Base-by-base conservation (phyloP, 1,284 basidiomycete genomes). In the Grifola frondosa region DNA sequence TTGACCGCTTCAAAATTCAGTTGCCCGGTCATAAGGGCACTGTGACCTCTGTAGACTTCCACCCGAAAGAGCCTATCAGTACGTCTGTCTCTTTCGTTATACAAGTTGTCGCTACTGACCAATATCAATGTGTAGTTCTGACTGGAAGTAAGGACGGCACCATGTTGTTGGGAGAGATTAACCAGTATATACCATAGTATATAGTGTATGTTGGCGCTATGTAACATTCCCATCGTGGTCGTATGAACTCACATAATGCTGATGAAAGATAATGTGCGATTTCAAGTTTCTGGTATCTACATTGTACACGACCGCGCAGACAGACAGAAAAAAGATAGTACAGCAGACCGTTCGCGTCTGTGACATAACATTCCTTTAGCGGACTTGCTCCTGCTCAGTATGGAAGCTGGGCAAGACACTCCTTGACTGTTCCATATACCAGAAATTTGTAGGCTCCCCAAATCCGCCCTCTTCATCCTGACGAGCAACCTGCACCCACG, bases 1-100 rank as follows among this genome's bases (percentile, higher is more conserved):
- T 24, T 38, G 47, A 36, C 39, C 30, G 26, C 20, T 19, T 40
- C 8, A 25, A 17, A 46, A 36, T 42, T 47, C 42, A 91, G 87
- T 75, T 97, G 39, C 92, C 93, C 28, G 93, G 93, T 11, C 93
- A 97, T 65, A 95, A 91, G 66, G 93, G 93, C 11, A 94, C 92
- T 0, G 92, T 96, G 7, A 92, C 89, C 1, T 73, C 85, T 12
- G 91, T 92, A 1, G 92, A 93, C 60, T 93, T 93, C 71, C 91
- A 94, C 60, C 88, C 90, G 13, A 90, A 84, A 62, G 94, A 97
- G 61, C 94, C 93, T 13, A 94, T 97, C 64, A 81, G 90, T 88
- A 63, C 52, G 81, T 70, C 10, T 30, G 25, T n/a, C 36, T 37
- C 24, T 12, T 25, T 35, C 15, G 35, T 16, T 3, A 24, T 29